These are phyloP conservation scores for Apodospora peruviana DNA, from an alignment of 495 filamentous ascomycete species.

Conservation along the genomic window DNA sequence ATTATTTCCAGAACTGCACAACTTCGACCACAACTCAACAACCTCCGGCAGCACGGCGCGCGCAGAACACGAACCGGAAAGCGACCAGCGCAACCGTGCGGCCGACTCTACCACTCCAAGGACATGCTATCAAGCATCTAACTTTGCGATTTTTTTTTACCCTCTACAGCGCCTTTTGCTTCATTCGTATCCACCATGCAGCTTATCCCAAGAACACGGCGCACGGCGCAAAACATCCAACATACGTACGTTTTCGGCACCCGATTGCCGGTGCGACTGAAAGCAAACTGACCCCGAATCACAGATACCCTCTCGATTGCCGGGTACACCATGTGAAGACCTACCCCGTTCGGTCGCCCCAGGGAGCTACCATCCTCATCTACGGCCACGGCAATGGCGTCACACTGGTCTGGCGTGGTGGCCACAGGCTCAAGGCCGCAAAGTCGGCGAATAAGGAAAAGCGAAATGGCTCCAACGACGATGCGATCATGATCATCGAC, in stretches of 20 bases:
- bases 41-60: too few species aligned
- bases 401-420: slow-evolving; percentile 76
- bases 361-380: slow-evolving; percentile 77
- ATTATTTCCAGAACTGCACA: too few species aligned
- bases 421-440: slow-evolving; percentile 52
- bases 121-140: not conserved
- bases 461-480: slow-evolving; percentile 38
- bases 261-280: slow-evolving; percentile 1
- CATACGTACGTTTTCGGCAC: slow-evolving; percentile 15
- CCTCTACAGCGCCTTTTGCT: not conserved
- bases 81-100: too few species aligned
- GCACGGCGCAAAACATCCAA: slow-evolving; percentile 31
- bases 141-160: not conserved
- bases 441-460: slow-evolving; percentile 30
- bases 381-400: slow-evolving; percentile 79
- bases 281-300: not conserved
- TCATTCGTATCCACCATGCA: slow-evolving; percentile 15
- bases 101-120: not conserved
- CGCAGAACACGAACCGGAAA: too few species aligned
- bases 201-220: slow-evolving; percentile 22
- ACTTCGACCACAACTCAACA: too few species aligned
- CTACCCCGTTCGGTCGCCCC: slow-evolving; percentile 72
- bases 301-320: slow-evolving; percentile 69
- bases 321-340: slow-evolving; percentile 66
- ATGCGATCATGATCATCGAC: slow-evolving; percentile 71